Evolutionary conservation across 2,329 filamentous ascomycete species (phyloP), one percentile per base, ranked within the genome.

Genomic region (Dendrostoma leiphaemia): DNA sequence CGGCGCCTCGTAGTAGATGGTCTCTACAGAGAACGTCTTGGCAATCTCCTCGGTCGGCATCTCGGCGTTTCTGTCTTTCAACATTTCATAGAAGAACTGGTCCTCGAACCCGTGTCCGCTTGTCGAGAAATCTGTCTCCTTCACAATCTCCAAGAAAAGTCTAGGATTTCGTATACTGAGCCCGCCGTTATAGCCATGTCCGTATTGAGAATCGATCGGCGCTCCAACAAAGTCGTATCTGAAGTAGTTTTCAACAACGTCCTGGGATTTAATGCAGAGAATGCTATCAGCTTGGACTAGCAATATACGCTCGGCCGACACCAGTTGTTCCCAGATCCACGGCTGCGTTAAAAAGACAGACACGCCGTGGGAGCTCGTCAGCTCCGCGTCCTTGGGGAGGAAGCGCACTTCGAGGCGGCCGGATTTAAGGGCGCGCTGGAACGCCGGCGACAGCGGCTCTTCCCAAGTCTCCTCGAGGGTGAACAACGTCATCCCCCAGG

Each of bases 401-500:
- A 65, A 54, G 54, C 68, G 66, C 43, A 74, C 63, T 53, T 70
- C 63, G 53, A 74, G 62, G 19, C 60, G 56, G 21, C 64, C 63
- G 6, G 62, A 58, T 4, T 72, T 44, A 23, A 69, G 67, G n/a
- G n/a, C n/a, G 12, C 68, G 69, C 10, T 63, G 61, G 41, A 73
- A 66, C 4, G 68, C 59, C 1, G 66, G 62, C 4, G 70, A 71
- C 15, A 34, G 48, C 3, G 60, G 61, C 23, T 62, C 49, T 3
- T 59, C 21, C 48, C 61, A 62, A n/a, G 53, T 63, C 43, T 64
- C 60, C 9, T 63, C 56, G 2, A 67, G 62, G 1, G 73, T 75
- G 53, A 71, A 74, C 43, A 74, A 67, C n/a, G 74, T 61, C 28
- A 75, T 66, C 3, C 71, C 71, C 72, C 73, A 75, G 17, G 61